Percentiles rank a stretch among this genome's conserved stretches.
Conservation (phyloP, 768 basidiomycete species). For the Russula brevipes region DNA sequence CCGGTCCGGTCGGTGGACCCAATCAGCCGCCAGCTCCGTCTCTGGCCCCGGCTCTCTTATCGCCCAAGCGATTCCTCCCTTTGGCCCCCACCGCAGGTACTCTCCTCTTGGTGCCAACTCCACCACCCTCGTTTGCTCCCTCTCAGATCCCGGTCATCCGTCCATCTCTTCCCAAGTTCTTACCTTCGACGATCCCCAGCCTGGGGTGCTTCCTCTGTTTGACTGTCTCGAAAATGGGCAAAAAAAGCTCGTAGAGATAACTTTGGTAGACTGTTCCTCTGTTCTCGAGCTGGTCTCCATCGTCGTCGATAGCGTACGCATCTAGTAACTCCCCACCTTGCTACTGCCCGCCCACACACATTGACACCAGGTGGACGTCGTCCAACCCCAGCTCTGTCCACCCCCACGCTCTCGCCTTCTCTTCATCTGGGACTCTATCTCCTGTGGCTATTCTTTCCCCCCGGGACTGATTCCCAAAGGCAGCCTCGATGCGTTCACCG, state of each 20-base stretch:
- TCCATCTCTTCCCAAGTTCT: background rate
- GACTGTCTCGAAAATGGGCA: background rate
- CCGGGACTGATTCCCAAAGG: background rate
- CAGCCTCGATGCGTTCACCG: background rate
- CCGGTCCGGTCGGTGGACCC: background rate
- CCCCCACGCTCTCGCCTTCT: background rate
- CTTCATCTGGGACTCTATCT: constrained; percentile 1
- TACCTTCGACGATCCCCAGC: background rate
- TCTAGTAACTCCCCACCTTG: background rate
- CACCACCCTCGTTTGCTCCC: background rate
- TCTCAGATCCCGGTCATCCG: background rate
- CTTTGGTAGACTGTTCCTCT: background rate
- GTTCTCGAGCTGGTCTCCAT: background rate
- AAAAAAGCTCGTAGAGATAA: background rate
- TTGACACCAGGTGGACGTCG: background rate
- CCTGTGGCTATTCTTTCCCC: background rate
- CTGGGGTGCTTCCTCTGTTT: background rate
- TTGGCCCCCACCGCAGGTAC: background rate
- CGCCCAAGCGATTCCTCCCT: background rate
- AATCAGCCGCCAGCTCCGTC: background rate
- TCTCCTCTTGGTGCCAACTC: too few species aligned
- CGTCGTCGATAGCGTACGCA: background rate
- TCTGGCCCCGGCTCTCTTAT: background rate
- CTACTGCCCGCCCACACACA: background rate
- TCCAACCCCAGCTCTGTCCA: background rate